These are phyloP conservation scores for Arabidopsis suecica DNA, from an alignment of 345 rosid genomes.

Conservation along the genomic window DNA sequence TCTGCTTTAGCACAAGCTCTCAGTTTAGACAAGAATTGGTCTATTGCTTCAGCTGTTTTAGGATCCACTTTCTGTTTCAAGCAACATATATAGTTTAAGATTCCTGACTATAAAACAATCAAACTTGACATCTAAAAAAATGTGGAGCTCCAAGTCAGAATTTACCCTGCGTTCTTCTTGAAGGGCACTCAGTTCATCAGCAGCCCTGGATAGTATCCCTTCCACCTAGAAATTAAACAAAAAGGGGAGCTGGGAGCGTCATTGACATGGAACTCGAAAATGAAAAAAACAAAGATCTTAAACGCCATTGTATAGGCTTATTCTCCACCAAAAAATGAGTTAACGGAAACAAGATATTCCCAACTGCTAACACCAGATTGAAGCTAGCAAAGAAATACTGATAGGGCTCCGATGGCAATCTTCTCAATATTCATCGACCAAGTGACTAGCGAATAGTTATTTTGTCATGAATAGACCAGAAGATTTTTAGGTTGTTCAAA, in stretches of 20 bases:
- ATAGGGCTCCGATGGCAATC: not conserved
- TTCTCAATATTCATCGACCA: not conserved
- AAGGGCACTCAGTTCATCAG: slow-evolving; percentile 83
- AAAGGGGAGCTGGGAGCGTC: not conserved
- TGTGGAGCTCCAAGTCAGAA: not conserved
- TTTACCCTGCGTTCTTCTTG: slow-evolving; percentile 90
- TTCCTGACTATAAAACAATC: not conserved
- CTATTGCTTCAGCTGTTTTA: slow-evolving; percentile 90
- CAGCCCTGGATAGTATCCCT: slow-evolving; percentile 80
- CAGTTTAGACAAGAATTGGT: slow-evolving; percentile 73
- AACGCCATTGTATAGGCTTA: not conserved
- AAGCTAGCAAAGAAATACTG: not conserved
- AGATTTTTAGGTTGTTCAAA: not conserved
- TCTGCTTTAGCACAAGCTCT: slow-evolving; percentile 79
- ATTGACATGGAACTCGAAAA: not conserved
- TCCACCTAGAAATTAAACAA: slow-evolving; percentile 58
- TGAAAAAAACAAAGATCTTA: not conserved
- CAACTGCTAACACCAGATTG: not conserved
- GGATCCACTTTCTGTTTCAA: slow-evolving; percentile 76
- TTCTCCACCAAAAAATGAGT: not conserved
- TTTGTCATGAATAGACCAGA: not conserved
- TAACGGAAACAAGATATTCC: not conserved
- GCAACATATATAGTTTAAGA: slow-evolving; percentile 22
- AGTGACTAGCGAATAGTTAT: not conserved
- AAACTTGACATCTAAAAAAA: not conserved